phyloP scores from a whole-genome alignment of 352 stramenopile genomes.

The Globisporangium uncinulatum region DNA sequence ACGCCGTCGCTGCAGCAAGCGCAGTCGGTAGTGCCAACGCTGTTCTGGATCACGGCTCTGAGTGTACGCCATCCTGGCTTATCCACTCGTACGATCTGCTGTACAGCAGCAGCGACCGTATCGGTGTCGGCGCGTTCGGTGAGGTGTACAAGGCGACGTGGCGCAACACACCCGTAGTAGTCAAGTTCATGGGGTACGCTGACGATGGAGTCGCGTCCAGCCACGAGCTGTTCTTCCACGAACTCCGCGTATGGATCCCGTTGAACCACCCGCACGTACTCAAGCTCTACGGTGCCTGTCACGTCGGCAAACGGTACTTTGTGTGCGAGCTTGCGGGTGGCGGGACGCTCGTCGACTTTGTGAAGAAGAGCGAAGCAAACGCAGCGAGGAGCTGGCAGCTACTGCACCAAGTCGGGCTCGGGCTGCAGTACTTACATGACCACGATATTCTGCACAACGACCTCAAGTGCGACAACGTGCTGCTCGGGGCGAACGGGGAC shows the following conservation, averaged over 20 bases:
- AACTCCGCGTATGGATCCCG: slow-evolving; percentile 6
- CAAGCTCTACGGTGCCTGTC: slow-evolving; percentile 3
- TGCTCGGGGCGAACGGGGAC: slow-evolving; percentile 4
- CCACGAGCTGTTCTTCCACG: neutral
- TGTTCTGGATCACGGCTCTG: too few species aligned
- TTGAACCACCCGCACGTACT: slow-evolving; percentile 5
- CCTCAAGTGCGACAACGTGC: slow-evolving; percentile 14
- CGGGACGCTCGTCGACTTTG: neutral
- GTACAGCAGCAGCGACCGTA: too few species aligned
- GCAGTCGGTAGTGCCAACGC: too few species aligned
- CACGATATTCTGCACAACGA: slow-evolving; percentile 9
- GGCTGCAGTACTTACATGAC: slow-evolving; percentile 26
- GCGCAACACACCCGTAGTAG: slow-evolving; percentile 6
- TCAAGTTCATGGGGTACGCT: slow-evolving; percentile 12
- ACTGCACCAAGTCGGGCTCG: slow-evolving; percentile 13
- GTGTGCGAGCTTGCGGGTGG: neutral
- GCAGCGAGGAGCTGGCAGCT: neutral
- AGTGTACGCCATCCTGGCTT: too few species aligned
- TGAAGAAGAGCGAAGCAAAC: slow-evolving; percentile 1
- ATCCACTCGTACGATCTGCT: too few species aligned
- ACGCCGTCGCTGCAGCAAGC: too few species aligned
- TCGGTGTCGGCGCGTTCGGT: neutral
- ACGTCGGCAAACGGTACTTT: too few species aligned
- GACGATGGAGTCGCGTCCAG: neutral
- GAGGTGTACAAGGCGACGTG: slow-evolving; percentile 5